Evolutionary conservation across 345 rosid species (phyloP).

Genomic region (Xanthoceras sorbifolium): DNA sequence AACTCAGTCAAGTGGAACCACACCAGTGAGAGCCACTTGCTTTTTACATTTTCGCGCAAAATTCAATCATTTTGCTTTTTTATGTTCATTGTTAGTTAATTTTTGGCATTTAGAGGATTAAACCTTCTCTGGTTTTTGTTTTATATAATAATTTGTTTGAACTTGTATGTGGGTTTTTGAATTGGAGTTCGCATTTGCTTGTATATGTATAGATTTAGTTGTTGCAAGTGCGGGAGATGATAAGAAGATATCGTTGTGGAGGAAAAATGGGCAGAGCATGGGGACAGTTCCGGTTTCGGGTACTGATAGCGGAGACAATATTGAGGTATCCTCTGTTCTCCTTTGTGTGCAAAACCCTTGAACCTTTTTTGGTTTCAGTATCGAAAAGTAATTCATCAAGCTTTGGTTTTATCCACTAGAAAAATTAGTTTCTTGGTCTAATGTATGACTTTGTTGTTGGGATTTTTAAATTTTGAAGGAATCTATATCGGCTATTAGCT

Average conservation of each 20-base stretch:
- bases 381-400: not conserved
- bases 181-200: not conserved
- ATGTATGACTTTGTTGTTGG: constrained; percentile 19
- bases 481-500: constrained; percentile 76
- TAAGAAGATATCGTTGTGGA: constrained; percentile 87
- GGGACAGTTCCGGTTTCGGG: constrained; percentile 81
- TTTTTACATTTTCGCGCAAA: not conserved
- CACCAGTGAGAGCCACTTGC: constrained; percentile 57
- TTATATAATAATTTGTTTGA: not conserved
- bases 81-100: too few species aligned
- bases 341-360: not conserved
- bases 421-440: constrained; percentile 1
- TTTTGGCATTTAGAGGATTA: not conserved
- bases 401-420: not conserved
- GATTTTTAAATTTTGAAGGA: constrained; percentile 51
- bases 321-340: constrained; percentile 47
- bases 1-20: constrained; percentile 96
- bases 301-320: constrained; percentile 67
- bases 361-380: not conserved
- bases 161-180: not conserved
- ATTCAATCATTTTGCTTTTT: not conserved
- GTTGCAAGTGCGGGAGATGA: constrained; percentile 99
- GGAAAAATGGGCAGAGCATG: constrained; percentile 77
- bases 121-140: not conserved
- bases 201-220: constrained; percentile 68